Base-by-base conservation (phyloP, 495 filamentous ascomycete species). In the Annulohypoxylon maeteangense region DNA sequence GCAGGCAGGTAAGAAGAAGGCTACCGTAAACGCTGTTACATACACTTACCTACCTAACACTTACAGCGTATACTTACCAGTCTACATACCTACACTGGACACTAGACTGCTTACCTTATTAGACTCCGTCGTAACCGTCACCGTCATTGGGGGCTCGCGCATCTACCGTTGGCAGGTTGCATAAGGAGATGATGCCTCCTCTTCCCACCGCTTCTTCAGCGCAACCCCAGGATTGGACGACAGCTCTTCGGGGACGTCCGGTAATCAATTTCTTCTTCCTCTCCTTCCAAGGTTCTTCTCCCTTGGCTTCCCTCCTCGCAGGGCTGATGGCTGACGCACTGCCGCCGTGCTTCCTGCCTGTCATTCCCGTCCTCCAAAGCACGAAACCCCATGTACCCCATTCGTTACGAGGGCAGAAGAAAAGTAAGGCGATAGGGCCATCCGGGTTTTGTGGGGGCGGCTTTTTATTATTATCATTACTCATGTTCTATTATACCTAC, bases 321-420 rank as follows among this genome's bases (percentile, higher is more conserved):
- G 70, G 70, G 70, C 70, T 72, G 70, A 72, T 65, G 65, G 65
- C 68, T 72, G 69, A 67, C 64, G 59, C 69, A 60, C 59, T 51
- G 60, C 60, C 48, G 42, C 42, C 61, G 58, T 71, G 51, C 63
- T 44, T 64, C 70, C 60, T 72, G 70, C 55, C 54, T 65, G 70
- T 72, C 65, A 68, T 72, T 67, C 50, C 63, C 69, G 59, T 60
- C 31, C 64, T 51, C 55, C 65, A 50, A 62, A 58, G 63, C 38
- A 32, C 38, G 20, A 45, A 65, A 51, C 16, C 25, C 36, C 23
- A 29, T 48, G 16, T 44, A 44, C 40, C 40, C 53, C 50, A 48
- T 36, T 53, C 29, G 47, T 70, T 65, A 60, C 51, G 59, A 71
- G 36, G 11, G 36, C 0, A 14, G 11, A 47, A 51, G 58, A 71